Conservation (phyloP, 805 yeast species). For the Wickerhamomyces chaumierensis region DNA sequence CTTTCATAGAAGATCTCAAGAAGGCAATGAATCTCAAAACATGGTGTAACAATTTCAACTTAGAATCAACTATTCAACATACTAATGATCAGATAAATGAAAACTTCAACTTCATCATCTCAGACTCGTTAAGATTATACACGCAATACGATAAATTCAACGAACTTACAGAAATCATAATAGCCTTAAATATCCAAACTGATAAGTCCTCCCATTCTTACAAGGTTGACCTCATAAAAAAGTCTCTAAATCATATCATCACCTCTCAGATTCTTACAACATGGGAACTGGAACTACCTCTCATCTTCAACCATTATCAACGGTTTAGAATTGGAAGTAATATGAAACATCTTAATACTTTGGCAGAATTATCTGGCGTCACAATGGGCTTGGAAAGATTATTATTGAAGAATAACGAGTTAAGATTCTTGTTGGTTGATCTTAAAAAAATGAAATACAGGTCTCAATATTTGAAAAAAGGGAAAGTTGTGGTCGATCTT, state of each 20-base stretch:
- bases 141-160: not conserved
- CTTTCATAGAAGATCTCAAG: not conserved
- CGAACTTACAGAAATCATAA: not conserved
- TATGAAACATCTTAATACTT: not conserved
- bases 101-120: too few relatives aligned
- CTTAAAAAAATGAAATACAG: too few relatives aligned
- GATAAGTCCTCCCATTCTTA: not conserved
- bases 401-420: too few relatives aligned
- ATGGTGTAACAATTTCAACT: not conserved
- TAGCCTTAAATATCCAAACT: not conserved
- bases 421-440: not conserved
- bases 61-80: not conserved
- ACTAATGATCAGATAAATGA: too few relatives aligned
- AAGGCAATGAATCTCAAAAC: not conserved
- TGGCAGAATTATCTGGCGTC: not conserved
- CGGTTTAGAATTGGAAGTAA: not conserved
- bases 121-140: not conserved
- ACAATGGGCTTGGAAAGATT: not conserved
- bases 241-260: not conserved
- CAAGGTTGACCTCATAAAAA: not conserved
- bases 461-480: too few relatives aligned
- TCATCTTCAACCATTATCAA: not conserved
- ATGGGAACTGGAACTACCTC: not conserved
- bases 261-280: not conserved
- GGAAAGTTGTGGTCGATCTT: too few relatives aligned